These are phyloP conservation scores for Secale cereale DNA, from an alignment of 176 grass and related monocot genomes.

Conservation along the genomic window DNA sequence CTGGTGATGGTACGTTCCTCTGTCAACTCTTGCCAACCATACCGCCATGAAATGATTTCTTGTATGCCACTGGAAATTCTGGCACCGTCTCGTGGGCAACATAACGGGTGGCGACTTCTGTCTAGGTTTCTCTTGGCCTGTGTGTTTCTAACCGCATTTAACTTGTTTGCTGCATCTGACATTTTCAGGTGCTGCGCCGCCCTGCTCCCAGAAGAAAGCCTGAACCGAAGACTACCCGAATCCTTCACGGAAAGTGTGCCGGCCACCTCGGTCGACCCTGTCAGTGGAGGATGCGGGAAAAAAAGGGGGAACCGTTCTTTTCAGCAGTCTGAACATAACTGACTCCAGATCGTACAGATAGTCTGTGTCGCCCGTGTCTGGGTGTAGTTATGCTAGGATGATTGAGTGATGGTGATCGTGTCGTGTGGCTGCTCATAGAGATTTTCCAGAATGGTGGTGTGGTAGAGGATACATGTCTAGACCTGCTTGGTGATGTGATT, in stretches of 20 bases:
- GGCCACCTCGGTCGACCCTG: constrained; percentile 1
- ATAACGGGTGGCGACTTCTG: no score
- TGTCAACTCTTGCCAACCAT: not conserved
- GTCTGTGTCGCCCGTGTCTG: not conserved
- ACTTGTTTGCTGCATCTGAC: not conserved
- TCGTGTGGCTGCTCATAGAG: not conserved
- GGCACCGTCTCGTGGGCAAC: no score
- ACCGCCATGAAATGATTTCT: not conserved
- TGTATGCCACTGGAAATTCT: not conserved
- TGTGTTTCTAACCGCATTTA: not conserved
- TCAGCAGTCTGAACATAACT: not conserved
- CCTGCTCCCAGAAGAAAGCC: not conserved
- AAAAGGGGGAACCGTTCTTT: not conserved
- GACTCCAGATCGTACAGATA: constrained; percentile 3
- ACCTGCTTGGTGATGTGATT: not conserved
- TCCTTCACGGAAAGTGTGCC: not conserved
- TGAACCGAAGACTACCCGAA: not conserved
- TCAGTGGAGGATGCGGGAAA: not conserved
- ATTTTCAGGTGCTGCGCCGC: not conserved
- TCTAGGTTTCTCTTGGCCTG: no score
- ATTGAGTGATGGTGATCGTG: not conserved
- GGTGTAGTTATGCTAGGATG: constrained; percentile 1
- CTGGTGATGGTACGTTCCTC: constrained; percentile 44
- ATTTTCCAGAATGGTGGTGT: not conserved
- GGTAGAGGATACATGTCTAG: not conserved